Evolutionary conservation across 768 basidiomycete species (phyloP).

Genomic region (Gautieria morchelliformis): DNA sequence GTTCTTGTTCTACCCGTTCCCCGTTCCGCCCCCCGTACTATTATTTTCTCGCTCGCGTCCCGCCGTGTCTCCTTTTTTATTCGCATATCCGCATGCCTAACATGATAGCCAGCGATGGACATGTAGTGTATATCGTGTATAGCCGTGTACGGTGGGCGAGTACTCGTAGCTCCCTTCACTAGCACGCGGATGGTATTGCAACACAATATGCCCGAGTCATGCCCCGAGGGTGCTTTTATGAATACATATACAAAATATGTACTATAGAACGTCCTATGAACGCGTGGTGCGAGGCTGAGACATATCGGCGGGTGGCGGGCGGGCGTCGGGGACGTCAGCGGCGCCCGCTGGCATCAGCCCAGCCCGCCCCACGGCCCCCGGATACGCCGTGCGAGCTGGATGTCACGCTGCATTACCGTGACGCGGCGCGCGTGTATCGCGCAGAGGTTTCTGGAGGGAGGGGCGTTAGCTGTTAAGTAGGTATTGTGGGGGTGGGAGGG

Average conservation of each 20-base stretch:
- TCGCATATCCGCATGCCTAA: background rate
- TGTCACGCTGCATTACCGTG: conserved; percentile 95
- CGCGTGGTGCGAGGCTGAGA: background rate
- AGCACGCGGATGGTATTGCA: too few species aligned
- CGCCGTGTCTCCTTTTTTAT: background rate
- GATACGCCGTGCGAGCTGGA: conserved; percentile 92
- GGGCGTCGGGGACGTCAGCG: background rate
- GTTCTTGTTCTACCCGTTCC: background rate
- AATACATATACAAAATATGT: too few species aligned
- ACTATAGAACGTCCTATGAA: too few species aligned
- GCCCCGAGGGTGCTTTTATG: background rate
- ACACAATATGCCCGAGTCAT: background rate
- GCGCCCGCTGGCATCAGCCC: conserved; percentile 14
- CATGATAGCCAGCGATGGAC: background rate
- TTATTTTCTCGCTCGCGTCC: background rate
- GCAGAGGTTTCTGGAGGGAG: conserved; percentile 67
- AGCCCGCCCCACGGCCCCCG: conserved; percentile 82
- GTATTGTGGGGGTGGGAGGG: conserved; percentile 7
- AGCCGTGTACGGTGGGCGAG: background rate
- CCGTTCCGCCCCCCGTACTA: too few species aligned
- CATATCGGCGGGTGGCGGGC: too few species aligned
- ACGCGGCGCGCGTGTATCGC: conserved; percentile 98
- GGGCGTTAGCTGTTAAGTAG: background rate
- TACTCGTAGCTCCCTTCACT: too few species aligned
- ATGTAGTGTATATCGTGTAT: background rate